phyloP scores from a whole-genome alignment of 202 grass and related monocot species.

The Digitaria exilis region DNA sequence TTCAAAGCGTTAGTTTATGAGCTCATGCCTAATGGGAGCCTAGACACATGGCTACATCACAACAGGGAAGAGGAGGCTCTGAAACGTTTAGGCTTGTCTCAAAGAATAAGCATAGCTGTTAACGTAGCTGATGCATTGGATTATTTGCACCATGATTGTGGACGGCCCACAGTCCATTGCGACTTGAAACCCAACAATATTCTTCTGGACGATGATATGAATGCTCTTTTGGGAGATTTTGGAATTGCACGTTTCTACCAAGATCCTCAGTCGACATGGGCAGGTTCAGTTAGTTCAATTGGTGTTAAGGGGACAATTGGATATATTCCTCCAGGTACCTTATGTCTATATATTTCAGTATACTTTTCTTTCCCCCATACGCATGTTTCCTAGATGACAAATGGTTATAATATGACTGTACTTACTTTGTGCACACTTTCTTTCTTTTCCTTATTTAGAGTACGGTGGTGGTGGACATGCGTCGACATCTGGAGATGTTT shows the following conservation, averaged over 20 bases:
- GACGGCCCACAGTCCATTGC: neutral
- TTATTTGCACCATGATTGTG: neutral
- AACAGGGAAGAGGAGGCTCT: neutral
- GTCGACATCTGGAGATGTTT: neutral
- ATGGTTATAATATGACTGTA: no score
- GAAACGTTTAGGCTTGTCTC: neutral
- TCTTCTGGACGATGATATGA: neutral
- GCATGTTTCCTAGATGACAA: no score
- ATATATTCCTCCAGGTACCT: no score
- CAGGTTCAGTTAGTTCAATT: neutral
- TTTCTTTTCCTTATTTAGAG: neutral
- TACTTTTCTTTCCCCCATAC: no score
- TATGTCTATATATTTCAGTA: no score
- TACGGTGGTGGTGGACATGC: neutral
- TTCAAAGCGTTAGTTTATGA: slow-evolving; percentile 31
- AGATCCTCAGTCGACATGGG: neutral
- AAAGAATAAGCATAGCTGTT: neutral
- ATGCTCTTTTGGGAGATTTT: slow-evolving; percentile 1
- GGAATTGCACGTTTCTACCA: neutral
- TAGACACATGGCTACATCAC: slow-evolving; percentile 20
- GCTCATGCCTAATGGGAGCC: slow-evolving; percentile 13
- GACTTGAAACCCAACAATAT: slow-evolving; percentile 28
- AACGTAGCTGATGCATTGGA: slow-evolving; percentile 14
- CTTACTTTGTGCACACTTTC: neutral
- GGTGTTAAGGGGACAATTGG: neutral